Base-by-base conservation (phyloP, 129 eudicot species). In the Helichrysum umbraculigerum region DNA sequence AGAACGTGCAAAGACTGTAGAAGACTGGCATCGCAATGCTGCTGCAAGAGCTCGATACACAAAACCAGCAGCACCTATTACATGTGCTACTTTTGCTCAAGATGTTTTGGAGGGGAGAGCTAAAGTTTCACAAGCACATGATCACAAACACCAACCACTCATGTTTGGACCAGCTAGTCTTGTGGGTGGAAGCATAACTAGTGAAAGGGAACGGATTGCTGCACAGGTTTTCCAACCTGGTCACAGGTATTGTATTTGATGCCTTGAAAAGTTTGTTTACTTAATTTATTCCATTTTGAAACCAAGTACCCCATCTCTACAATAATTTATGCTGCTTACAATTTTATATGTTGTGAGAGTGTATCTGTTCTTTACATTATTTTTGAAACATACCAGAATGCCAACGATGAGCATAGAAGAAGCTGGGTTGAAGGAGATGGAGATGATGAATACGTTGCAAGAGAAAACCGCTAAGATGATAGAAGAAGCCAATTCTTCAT, bases 331-430 rank as follows among this genome's bases (percentile, higher is more conserved):
- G 19, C 30, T 9, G 14, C 29, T 59, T 73, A 5, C 35, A 30
- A 32, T 16, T 35, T 59, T 3, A 8, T n/a, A 9, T 6, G 28
- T 57, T 57, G 29, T 30, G 47, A 29, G 62, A 50, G 25, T 28
- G 16, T 15, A 15, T 69, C 20, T 50, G 29, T 28, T 71, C 28
- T 71, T 71, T 32, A 12, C 54, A 35, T 73, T 35, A 21, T 37
- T 39, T 35, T 17, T 71, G 67, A 22, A 25, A 44, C 17, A 14
- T 42, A 47, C 66, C 50, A 94, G 97, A 85, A 59, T 91, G 88
- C 97, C 97, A 22, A 94, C 98, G 4, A 94, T 94, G 98, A 94
- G 98, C 86, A 94, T 94, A 47, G 98, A 94, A 75, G 97, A 94
- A 76, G 98, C 97, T 76, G 98, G 98, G 25, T 80, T 88, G 52